Conservation (phyloP, 73 alveolate genomes). For the Paramecium biaurelia region DNA sequence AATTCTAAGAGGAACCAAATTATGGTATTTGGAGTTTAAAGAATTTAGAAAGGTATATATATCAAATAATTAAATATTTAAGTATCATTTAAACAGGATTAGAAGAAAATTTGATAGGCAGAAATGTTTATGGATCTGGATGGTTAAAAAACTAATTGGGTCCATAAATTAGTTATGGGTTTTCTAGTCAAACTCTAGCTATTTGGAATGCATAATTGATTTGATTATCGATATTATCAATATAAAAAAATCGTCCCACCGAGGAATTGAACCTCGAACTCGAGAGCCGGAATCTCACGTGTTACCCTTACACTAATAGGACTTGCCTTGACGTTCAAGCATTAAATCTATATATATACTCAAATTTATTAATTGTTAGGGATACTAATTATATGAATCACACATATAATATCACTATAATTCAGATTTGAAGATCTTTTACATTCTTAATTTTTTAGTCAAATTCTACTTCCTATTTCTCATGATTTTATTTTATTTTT, state of each 20-base stretch:
- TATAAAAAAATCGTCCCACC: conserved; percentile 61
- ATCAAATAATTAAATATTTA: not conserved
- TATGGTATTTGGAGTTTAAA: conserved; percentile 22
- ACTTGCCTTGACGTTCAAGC: not conserved
- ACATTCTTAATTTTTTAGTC: not conserved
- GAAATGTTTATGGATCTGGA: not conserved
- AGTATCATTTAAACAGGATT: not conserved
- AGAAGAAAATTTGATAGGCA: not conserved
- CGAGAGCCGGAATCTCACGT: conserved; percentile 66
- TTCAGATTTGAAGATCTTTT: conserved; percentile 19
- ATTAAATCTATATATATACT: not conserved
- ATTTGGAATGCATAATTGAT: not conserved
- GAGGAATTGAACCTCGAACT: conserved; percentile 65
- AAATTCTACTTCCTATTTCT: not conserved
- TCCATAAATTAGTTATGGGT: not conserved
- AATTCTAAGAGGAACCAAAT: not conserved
- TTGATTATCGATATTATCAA: not conserved
- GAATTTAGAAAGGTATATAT: not conserved
- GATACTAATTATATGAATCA: not conserved
- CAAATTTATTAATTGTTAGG: not conserved
- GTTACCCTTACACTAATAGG: conserved; percentile 64
- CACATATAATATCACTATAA: not conserved
- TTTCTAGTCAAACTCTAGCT: not conserved
- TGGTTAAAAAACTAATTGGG: conserved; percentile 12
- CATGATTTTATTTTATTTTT: not conserved